These are phyloP conservation scores for Neltuma alba DNA, from an alignment of 306 rosid species.

Conservation along the genomic window DNA sequence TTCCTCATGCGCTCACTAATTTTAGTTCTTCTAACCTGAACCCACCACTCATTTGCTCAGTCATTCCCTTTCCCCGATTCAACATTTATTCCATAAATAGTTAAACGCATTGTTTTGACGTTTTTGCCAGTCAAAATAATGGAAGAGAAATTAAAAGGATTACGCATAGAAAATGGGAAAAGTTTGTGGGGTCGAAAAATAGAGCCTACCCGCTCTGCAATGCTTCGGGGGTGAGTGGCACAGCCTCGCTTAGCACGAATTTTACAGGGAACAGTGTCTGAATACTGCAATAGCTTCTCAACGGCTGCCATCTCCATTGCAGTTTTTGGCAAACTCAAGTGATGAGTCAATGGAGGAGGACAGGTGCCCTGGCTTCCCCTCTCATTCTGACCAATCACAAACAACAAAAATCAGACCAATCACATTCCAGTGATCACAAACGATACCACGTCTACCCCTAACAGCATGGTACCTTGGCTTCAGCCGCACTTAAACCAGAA, in stretches of 20 bases:
- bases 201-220: conserved; percentile 88
- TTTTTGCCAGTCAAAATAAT: neutral
- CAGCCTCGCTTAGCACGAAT: conserved; percentile 95
- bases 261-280: conserved; percentile 91
- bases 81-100: neutral
- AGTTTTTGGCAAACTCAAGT: conserved; percentile 88
- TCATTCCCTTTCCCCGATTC: neutral
- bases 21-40: conserved; percentile 89
- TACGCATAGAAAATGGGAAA: neutral
- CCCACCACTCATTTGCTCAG: neutral
- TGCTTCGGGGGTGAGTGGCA: conserved; percentile 98
- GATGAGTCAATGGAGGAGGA: conserved; percentile 64
- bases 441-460: neutral
- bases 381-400: conserved; percentile 57
- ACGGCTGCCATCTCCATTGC: conserved; percentile 88
- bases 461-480: conserved; percentile 56
- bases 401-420: neutral
- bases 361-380: conserved; percentile 39
- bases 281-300: conserved; percentile 78
- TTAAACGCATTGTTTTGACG: neutral
- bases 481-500: conserved; percentile 49
- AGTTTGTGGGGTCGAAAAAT: neutral
- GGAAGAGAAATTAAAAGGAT: neutral
- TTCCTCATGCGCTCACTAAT: conserved; percentile 98
- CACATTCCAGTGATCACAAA: neutral